phyloP scores from a whole-genome alignment of 2,329 filamentous ascomycete species.

The Didymellaceae sp. region DNA sequence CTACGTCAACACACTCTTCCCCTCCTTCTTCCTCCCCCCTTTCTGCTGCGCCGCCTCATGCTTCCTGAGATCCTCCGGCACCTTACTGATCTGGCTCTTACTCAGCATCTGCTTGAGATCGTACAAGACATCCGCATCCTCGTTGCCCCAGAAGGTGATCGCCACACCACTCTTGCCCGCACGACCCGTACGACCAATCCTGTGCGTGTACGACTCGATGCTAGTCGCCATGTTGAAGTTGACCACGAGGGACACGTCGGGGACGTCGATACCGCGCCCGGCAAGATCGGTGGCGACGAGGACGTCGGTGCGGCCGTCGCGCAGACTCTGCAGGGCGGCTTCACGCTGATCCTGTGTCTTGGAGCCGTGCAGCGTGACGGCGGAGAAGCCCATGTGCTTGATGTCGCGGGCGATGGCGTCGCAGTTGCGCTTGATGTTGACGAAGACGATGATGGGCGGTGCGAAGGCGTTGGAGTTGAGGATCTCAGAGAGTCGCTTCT shows the following conservation, averaged over 20 bases:
- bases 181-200: constrained; percentile 95
- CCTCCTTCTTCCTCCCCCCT: constrained; percentile 50
- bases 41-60: constrained; percentile 93
- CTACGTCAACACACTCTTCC: constrained; percentile 20
- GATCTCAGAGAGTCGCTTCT: constrained; percentile 94
- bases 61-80: constrained; percentile 88
- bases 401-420: constrained; percentile 94
- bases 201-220: constrained; percentile 96
- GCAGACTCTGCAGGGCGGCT: constrained; percentile 84
- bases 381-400: constrained; percentile 88
- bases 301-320: constrained; percentile 80
- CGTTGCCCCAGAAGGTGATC: constrained; percentile 91
- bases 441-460: constrained; percentile 96
- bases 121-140: constrained; percentile 90
- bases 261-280: constrained; percentile 96
- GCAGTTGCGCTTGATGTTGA: constrained; percentile 99
- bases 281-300: constrained; percentile 95
- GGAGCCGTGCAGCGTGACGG: constrained; percentile 89
- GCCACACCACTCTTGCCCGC: constrained; percentile 96
- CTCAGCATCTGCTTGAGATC: constrained; percentile 94
- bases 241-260: constrained; percentile 89
- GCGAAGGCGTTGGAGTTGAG: constrained; percentile 79
- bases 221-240: constrained; percentile 98
- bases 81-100: constrained; percentile 85
- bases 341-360: constrained; percentile 99